Conservation (phyloP, 306 rosid species). For the Cicer bijugum region DNA sequence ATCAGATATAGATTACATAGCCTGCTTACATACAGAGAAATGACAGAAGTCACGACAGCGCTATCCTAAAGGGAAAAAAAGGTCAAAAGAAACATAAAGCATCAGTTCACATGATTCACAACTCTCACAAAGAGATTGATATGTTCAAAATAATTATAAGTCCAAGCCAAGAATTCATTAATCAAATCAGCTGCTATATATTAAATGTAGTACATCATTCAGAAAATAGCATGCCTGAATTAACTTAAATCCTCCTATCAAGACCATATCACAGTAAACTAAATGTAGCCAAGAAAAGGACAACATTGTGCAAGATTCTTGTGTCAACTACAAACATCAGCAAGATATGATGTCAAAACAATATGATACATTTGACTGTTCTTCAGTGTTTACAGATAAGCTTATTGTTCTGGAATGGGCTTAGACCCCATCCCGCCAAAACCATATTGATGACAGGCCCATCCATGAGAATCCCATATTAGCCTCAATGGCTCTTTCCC, state of each 20-base stretch:
- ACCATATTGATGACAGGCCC: no score
- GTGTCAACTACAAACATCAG: not conserved
- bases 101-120: slow-evolving; percentile 11
- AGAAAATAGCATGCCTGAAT: not conserved
- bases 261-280: not conserved
- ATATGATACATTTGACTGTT: not conserved
- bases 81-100: not conserved
- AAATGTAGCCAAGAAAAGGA: not conserved
- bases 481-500: no score
- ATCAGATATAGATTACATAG: not conserved
- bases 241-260: not conserved
- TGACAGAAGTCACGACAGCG: not conserved
- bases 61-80: not conserved
- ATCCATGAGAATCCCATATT: no score
- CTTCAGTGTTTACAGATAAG: not conserved
- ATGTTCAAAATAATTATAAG: slow-evolving; percentile 8
- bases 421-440: no score
- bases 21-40: not conserved
- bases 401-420: not conserved
- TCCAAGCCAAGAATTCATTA: slow-evolving; percentile 5
- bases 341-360: not conserved
- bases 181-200: not conserved
- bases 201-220: not conserved
- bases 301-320: not conserved
- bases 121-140: slow-evolving; percentile 13